Conservation (phyloP, 768 basidiomycete species). For the Mrakia frigida region DNA sequence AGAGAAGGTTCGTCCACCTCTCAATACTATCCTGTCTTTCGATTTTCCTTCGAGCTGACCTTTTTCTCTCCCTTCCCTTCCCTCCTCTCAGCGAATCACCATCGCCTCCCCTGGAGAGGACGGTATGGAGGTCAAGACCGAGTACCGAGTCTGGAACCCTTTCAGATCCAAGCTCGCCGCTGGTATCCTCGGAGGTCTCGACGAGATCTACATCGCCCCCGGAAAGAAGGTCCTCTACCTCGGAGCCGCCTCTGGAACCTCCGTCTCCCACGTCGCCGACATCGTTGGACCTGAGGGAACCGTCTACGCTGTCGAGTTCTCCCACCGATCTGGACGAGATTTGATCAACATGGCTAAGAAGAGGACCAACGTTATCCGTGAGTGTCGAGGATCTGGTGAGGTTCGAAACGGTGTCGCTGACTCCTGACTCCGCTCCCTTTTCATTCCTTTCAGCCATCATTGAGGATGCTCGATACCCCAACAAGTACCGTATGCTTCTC, state of each 20-base stretch:
- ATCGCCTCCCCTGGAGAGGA: slow-evolving; percentile 49
- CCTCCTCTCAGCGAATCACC: slow-evolving; percentile 27
- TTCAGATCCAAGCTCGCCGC: slow-evolving; percentile 96
- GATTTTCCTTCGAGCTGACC: slow-evolving; percentile 54
- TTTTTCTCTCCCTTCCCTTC: slow-evolving; percentile 58
- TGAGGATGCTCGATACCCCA: slow-evolving; percentile 93
- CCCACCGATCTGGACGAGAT: slow-evolving; percentile 91
- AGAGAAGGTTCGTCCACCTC: slow-evolving; percentile 58
- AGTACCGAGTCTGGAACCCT: slow-evolving; percentile 99
- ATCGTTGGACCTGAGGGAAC: slow-evolving; percentile 96
- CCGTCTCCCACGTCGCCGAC: slow-evolving; percentile 97
- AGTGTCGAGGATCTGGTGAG: slow-evolving; percentile 41
- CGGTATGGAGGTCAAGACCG: slow-evolving; percentile 65
- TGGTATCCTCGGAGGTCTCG: slow-evolving; percentile 90
- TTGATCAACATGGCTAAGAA: slow-evolving; percentile 99
- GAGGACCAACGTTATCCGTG: slow-evolving; percentile 96
- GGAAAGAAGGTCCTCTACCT: slow-evolving; percentile 96
- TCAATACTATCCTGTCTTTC: background rate
- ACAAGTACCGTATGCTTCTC: slow-evolving; percentile 94
- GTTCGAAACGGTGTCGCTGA: background rate
- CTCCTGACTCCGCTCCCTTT: background rate
- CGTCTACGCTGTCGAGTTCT: slow-evolving; percentile 99
- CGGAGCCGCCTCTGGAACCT: slow-evolving; percentile 95
- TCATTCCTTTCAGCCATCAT: slow-evolving; percentile 64
- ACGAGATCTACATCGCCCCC: slow-evolving; percentile 84